phyloP scores from a whole-genome alignment of 2,329 filamentous ascomycete species.

The Zalaria obscura region DNA sequence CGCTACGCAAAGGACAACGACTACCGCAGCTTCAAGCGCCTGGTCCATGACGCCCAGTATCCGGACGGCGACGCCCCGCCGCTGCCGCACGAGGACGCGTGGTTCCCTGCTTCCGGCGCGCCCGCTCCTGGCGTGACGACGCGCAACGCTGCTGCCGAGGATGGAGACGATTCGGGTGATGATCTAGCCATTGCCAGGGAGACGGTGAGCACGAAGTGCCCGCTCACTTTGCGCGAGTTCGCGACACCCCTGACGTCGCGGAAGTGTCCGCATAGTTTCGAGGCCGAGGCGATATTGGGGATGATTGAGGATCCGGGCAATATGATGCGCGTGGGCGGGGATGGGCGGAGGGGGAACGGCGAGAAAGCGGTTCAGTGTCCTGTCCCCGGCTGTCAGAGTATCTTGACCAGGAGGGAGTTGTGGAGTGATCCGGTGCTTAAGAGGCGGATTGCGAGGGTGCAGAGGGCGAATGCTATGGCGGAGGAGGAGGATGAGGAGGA shows the following conservation, averaged over 20 bases:
- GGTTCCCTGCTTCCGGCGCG: conserved; percentile 39
- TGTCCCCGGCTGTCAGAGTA: conserved; percentile 47
- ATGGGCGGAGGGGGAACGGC: conserved; percentile 6
- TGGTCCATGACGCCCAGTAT: conserved; percentile 47
- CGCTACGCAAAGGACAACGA: conserved; percentile 46
- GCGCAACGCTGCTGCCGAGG: conserved; percentile 15
- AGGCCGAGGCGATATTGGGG: conserved; percentile 48
- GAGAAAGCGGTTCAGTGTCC: conserved; percentile 42
- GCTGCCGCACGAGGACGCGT: conserved; percentile 42
- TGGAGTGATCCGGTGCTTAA: conserved; percentile 41
- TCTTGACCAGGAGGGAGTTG: conserved; percentile 38
- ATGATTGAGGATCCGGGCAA: conserved; percentile 24
- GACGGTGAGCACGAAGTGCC: conserved; percentile 53
- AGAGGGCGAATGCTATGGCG: conserved; percentile 28
- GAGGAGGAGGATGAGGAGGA: conserved; percentile 27
- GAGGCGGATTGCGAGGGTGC: conserved; percentile 43
- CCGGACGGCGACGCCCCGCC: conserved; percentile 37
- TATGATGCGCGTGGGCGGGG: conserved; percentile 1
- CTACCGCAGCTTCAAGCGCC: conserved; percentile 46
- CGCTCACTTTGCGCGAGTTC: conserved; percentile 51
- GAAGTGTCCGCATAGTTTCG: conserved; percentile 60
- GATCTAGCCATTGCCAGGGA: conserved; percentile 54
- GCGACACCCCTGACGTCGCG: conserved; percentile 50
- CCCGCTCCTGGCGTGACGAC: conserved; percentile 27
- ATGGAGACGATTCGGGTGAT: conserved; percentile 43